Percentiles rank a stretch among this genome's conserved stretches.
These are phyloP conservation scores for Sordariomycetes sp. DNA, from an alignment of 2,329 filamentous ascomycete species.

Conservation along the genomic window DNA sequence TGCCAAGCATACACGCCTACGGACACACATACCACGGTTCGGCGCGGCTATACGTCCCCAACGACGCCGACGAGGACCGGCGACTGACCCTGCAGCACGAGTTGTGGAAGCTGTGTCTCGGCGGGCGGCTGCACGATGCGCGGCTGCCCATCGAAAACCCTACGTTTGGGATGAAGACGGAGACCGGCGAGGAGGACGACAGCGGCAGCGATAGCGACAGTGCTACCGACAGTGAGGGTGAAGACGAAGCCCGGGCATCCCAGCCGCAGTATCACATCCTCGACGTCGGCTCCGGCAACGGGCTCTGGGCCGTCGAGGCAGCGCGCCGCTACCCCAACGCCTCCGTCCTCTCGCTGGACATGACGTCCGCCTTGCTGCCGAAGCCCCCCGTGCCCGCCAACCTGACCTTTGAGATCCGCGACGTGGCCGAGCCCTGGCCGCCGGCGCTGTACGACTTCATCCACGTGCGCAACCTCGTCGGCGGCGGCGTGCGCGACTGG, in stretches of 20 bases:
- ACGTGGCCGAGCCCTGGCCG: slow-evolving; percentile 40
- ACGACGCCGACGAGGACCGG: slow-evolving; percentile 21
- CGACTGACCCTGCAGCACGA: slow-evolving; percentile 22
- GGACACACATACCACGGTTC: slow-evolving; percentile 26
- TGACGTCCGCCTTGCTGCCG: slow-evolving; percentile 29
- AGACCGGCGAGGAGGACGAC: slow-evolving; percentile 5
- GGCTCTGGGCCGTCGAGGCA: slow-evolving; percentile 33
- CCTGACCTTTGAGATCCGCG: slow-evolving; percentile 48
- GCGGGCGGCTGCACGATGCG: slow-evolving; percentile 19
- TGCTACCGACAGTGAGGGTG: neutral
- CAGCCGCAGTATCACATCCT: slow-evolving; percentile 18
- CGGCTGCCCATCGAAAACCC: slow-evolving; percentile 18
- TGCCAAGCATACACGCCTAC: slow-evolving; percentile 22
- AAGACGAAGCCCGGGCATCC: slow-evolving; percentile 6
- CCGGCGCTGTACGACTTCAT: slow-evolving; percentile 27
- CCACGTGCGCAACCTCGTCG: slow-evolving; percentile 31
- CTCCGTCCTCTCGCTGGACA: slow-evolving; percentile 28
- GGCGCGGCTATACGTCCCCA: slow-evolving; percentile 20
- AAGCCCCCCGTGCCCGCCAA: slow-evolving; percentile 46
- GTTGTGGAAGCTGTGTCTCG: slow-evolving; percentile 23
- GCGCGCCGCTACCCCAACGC: slow-evolving; percentile 27
- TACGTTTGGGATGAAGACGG: neutral
- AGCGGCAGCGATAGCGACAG: neutral
- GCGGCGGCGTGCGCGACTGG: slow-evolving; percentile 35
- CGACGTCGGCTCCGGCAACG: slow-evolving; percentile 32